Base-by-base conservation (phyloP, 345 rosid species). In the Erodium maritimum region DNA sequence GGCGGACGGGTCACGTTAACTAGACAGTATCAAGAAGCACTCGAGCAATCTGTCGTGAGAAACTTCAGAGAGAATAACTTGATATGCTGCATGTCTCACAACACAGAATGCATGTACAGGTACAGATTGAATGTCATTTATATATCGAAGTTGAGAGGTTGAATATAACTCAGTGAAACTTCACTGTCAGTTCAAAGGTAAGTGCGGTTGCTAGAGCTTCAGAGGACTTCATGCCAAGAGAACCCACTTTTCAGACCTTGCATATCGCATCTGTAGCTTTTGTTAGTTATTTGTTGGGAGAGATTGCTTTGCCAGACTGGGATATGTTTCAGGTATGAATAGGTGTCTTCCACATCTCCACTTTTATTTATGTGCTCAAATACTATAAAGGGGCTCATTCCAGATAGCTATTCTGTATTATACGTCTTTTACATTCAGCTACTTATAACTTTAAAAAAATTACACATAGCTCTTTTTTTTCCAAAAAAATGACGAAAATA, bases 241-340 rank as follows among this genome's bases (percentile, higher is more conserved):
- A 76, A 59, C 83, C 77, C 18, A 65, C 78, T 23, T 65, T 76
- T 1, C 91, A 80, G 74, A 77, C 88, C 17, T 55, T 75, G 61
- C 88, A 85, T 62, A 14, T 79, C 17, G 80, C 88, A 4, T 60
- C 86, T 2, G 86, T 79, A 46, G 78, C 86, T 50, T 85, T 73
- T 70, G 77, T 82, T 63, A 75, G 82, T 62, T 74, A 82, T 59
- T 71, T 80, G 54, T 70, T 80, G 1, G 86, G 86, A 60, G 93
- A 85, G 62, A 66, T 77, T 56, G 68, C 65, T 59, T 77, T 75
- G 50, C 88, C 86, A 18, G 88, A 79, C 54, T 85, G 82, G 86
- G 84, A 80, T 73, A 82, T 82, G 84, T 80, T 85, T 61, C 81
- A 80, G 1, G 90, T 81, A n/a, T n/a, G n/a, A n/a, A n/a, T n/a